phyloP scores from a whole-genome alignment of 371 early-diverging fungal species.

The Mortierella sp. region DNA sequence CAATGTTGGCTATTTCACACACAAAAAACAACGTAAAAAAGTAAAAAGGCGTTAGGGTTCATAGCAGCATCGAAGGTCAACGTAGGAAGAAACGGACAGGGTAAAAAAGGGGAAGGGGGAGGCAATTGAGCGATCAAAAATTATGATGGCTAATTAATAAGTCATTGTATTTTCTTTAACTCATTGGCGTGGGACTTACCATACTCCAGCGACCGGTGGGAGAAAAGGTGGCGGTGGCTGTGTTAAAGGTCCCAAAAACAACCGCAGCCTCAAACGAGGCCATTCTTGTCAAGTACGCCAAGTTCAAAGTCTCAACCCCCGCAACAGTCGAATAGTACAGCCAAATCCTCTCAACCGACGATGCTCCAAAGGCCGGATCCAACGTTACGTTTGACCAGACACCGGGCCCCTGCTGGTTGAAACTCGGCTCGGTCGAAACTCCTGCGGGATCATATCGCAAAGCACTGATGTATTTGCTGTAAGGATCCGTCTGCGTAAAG shows the following conservation, averaged over 20 bases:
- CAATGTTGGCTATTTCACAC: neutral
- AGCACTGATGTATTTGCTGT: neutral
- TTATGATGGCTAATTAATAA: no score
- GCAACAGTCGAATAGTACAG: neutral
- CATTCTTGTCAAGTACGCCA: neutral
- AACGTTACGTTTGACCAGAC: neutral
- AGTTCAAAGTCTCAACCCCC: slow-evolving; percentile 1
- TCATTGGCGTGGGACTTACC: no score
- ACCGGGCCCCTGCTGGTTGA: neutral
- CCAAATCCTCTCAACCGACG: neutral
- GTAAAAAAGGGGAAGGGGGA: no score
- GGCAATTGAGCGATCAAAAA: no score
- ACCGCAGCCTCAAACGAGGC: neutral
- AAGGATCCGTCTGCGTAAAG: neutral
- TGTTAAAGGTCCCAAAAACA: neutral
- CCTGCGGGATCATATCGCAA: neutral
- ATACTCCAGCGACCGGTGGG: no score
- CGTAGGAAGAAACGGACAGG: no score
- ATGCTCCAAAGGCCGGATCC: neutral
- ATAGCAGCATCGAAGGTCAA: no score
- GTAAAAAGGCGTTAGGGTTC: neutral
- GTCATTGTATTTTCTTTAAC: no score
- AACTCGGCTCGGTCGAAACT: neutral
- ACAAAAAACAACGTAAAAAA: neutral
- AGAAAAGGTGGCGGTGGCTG: no score